Evolutionary conservation across 345 rosid genomes (phyloP), one percentile per base, ranked within the genome.

Genomic region (Eutrema heterophyllum): DNA sequence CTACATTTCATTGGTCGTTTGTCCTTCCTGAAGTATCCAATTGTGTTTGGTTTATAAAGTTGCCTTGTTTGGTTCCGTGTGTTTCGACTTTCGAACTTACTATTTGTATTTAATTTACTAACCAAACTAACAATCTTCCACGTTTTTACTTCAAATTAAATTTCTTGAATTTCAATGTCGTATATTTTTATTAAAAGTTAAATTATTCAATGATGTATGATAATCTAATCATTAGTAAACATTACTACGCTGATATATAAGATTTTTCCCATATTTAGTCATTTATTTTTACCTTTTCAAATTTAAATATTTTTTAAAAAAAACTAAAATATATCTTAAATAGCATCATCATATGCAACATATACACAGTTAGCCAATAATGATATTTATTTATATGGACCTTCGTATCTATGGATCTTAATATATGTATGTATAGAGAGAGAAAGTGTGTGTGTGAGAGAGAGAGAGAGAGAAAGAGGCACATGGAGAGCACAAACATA

Each of bases 401-500:
- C 4, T 29, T 29, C 5, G 32, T 29, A 29, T 29, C 32, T 29
- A 21, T 21, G 24, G 24, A 21, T 21, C 24, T 29, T 3, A 29
- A 29, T 11, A 10, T 38, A 10, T 50, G 26, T 26, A 26, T 51
- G 15, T 26, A 51, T 6, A 50, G 27, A 50, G 10, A 21, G 30
- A 50, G 18, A n/a, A n/a, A 10, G 21, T 29, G 30, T 29, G 30
- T 29, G 4, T 29, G 32, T 29, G 32, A 0, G 33, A 30, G 36
- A 38, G 9, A 24, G 46, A 51, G 15, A 45, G 26, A 48, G 24
- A 24, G 7, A 24, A 36, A 43, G 40, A 12, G 5, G 68, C 79
- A 75, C 79, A 75, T 75, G 70, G 75, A 54, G 80, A 63, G 75
- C 71, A 76, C 27, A 54, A 66, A 58, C 52, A 63, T 63, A 55